Evolutionary conservation across 2,329 filamentous ascomycete genomes (phyloP), one percentile per base, ranked within the genome.

Genomic region (Alternaria metachromatica): DNA sequence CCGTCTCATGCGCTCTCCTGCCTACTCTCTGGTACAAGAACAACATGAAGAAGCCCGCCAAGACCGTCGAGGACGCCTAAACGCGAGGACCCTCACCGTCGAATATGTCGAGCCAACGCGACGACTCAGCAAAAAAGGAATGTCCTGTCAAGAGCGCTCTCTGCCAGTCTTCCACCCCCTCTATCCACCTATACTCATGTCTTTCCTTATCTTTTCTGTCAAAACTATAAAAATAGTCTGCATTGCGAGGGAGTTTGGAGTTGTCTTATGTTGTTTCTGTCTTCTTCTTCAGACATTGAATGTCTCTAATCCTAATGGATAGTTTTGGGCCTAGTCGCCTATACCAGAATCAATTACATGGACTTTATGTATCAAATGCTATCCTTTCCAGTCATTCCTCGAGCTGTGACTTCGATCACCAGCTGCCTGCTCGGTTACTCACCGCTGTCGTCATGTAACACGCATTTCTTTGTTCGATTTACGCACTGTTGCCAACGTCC

Each of bases 11-110:
- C 57, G 70, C 82, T 10, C 75, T 85, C 28, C 72, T 85, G 62
- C 83, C 83, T 2, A 83, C 82, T 20, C 78, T 85, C 28, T 85
- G 80, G 77, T 81, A 82, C 75, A 85, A 85, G 80, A 82, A 80
- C 71, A 84, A 63, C 56, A 63, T 63, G 60, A 63, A 81, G 78
- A 84, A 81, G 78, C 73, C 78, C 23, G 72, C 77, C 62, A 80
- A 80, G 75, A 66, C 70, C 6, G 72, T 78, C 44, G 77, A 79
- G 59, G 69, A 73, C 48, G 77, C 70, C 15, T 78, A 68, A 62
- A 26, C n/a, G 37, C 44, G 11, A 37, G 41, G 28, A 10, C n/a
- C 20, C 4, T 3, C 6, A 28, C 28, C 8, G 43, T 56, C 23
- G 44, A 30, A 18, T 8, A 43, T 37, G 21, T 30, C 15, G 33